Conservation (phyloP, 2,329 filamentous ascomycete genomes). For the Pseudocercospora musae region DNA sequence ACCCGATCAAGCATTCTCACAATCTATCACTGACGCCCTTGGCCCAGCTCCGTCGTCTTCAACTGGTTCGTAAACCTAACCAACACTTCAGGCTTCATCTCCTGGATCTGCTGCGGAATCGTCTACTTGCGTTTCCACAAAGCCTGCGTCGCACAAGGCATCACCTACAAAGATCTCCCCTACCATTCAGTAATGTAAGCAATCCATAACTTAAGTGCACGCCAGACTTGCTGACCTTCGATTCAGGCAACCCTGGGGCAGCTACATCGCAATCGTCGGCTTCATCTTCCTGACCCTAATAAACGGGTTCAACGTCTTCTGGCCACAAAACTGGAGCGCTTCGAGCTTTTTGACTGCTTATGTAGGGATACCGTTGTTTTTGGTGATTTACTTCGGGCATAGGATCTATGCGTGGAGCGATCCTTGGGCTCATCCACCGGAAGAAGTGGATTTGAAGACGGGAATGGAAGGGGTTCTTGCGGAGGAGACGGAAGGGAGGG, state of each 20-base stretch:
- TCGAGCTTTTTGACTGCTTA: constrained; percentile 65
- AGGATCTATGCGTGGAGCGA: constrained; percentile 47
- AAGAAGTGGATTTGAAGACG: constrained; percentile 53
- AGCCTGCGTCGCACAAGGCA: constrained; percentile 53
- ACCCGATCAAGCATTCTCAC: too few species aligned
- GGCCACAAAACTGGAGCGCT: constrained; percentile 60
- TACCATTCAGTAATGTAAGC: constrained; percentile 47
- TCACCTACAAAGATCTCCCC: constrained; percentile 48
- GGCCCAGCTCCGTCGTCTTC: constrained; percentile 52
- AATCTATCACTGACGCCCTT: too few species aligned
- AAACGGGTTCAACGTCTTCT: constrained; percentile 74
- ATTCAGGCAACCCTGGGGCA: constrained; percentile 57
- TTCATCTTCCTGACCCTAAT: constrained; percentile 64
- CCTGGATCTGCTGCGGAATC: constrained; percentile 54
- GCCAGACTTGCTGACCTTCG: too few species aligned
- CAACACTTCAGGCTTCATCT: constrained; percentile 55
- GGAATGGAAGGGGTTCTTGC: constrained; percentile 34
- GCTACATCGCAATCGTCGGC: constrained; percentile 57
- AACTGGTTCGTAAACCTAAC: constrained; percentile 70
- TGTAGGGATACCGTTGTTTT: constrained; percentile 58
- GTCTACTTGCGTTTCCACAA: constrained; percentile 59
- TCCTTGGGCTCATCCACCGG: constrained; percentile 50
- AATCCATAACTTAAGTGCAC: too few species aligned
- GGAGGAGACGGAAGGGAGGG: constrained; percentile 34
- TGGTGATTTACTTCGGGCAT: constrained; percentile 54